A percentile compares a stretch with the other conserved stretches of the same genome.
phyloP scores from a whole-genome alignment of 257 asterid species.

The Mitragyna speciosa region DNA sequence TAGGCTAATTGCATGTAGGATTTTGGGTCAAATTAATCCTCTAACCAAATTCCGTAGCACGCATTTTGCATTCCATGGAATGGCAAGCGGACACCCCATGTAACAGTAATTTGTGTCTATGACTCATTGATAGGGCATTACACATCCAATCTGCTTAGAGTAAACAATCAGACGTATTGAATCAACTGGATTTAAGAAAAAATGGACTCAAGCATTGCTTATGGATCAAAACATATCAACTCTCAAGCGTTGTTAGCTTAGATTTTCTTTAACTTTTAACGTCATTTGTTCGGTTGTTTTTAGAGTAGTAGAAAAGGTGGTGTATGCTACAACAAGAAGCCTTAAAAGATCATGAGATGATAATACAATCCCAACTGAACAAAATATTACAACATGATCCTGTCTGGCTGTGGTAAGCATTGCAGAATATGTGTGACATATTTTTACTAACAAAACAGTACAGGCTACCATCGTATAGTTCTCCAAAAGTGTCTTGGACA shows the following conservation, averaged over 20 bases:
- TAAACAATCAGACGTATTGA: too few species aligned
- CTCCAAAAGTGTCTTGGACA: constrained; percentile 12
- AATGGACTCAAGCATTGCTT: too few species aligned
- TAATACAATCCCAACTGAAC: neutral
- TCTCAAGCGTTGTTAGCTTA: neutral
- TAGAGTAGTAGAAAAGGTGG: neutral
- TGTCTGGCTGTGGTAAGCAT: neutral
- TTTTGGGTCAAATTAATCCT: neutral
- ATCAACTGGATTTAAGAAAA: too few species aligned
- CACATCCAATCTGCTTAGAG: too few species aligned
- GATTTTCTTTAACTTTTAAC: neutral
- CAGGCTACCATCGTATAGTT: constrained; percentile 22
- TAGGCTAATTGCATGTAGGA: neutral
- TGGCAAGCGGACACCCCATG: neutral
- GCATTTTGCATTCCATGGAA: neutral
- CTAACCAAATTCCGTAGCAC: neutral
- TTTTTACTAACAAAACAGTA: constrained; percentile 7
- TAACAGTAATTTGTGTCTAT: too few species aligned
- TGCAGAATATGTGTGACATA: neutral
- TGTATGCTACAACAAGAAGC: neutral
- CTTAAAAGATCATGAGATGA: neutral
- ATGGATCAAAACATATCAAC: too few species aligned
- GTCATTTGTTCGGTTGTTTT: too few species aligned
- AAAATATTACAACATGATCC: constrained; percentile 14
- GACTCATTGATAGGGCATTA: too few species aligned